Evolutionary conservation across 306 rosid genomes (phyloP).

Genomic region (Parietaria judaica): DNA sequence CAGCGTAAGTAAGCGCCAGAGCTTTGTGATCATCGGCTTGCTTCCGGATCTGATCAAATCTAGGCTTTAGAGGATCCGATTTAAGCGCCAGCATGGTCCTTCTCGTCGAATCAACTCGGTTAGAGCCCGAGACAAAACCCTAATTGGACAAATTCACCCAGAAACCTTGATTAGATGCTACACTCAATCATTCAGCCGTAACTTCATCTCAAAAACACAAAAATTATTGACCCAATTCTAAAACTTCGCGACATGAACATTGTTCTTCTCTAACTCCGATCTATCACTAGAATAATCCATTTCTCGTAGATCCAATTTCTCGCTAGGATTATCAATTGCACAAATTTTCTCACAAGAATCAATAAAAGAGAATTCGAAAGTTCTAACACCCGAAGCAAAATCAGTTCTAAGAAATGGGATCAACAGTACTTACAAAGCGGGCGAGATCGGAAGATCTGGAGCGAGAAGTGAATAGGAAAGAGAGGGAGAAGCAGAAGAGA

Average conservation of each 20-base stretch:
- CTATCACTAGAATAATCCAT: slow-evolving; percentile 1
- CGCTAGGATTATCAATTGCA: no score
- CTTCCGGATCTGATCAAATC: slow-evolving; percentile 85
- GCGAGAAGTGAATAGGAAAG: slow-evolving; percentile 40
- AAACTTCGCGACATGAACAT: neutral
- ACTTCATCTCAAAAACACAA: neutral
- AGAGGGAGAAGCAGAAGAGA: slow-evolving; percentile 39
- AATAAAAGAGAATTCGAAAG: no score
- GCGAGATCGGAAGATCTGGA: slow-evolving; percentile 34
- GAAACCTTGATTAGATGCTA: neutral
- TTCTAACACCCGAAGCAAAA: neutral
- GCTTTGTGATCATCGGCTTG: slow-evolving; percentile 84
- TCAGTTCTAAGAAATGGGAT: neutral
- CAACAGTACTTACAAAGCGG: slow-evolving; percentile 30
- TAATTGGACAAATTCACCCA: slow-evolving; percentile 20
- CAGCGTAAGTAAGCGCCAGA: slow-evolving; percentile 62
- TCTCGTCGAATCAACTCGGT: slow-evolving; percentile 40
- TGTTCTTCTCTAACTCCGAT: slow-evolving; percentile 1
- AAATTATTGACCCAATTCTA: neutral
- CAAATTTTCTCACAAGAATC: no score
- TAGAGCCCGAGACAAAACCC: slow-evolving; percentile 40
- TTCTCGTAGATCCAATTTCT: neutral
- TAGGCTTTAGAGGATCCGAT: slow-evolving; percentile 84
- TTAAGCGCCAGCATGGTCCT: slow-evolving; percentile 72
- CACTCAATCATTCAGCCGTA: neutral